phyloP scores from a whole-genome alignment of 2,329 filamentous ascomycete genomes.

The Alternaria sp. region DNA sequence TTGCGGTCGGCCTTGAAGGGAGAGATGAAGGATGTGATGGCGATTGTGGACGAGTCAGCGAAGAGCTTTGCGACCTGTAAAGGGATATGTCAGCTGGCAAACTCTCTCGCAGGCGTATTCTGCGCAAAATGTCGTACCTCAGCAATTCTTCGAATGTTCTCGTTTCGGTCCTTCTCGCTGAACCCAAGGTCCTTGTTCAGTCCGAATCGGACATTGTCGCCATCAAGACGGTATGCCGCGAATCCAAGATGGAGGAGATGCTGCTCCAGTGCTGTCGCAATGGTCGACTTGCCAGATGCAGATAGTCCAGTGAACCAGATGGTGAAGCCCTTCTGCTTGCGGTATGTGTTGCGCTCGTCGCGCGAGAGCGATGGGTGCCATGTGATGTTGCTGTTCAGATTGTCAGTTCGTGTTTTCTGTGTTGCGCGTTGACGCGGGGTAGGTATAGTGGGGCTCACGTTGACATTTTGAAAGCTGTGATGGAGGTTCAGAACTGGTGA shows the following conservation, averaged over 20 bases:
- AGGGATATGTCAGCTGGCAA: not conserved
- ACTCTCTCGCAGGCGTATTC: not conserved
- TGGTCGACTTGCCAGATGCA: conserved; percentile 95
- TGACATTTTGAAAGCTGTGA: conserved; percentile 35
- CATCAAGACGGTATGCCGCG: conserved; percentile 90
- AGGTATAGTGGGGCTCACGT: conserved; percentile 44
- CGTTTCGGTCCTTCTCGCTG: conserved; percentile 88
- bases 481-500: not conserved
- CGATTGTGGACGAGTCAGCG: conserved; percentile 85
- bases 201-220: conserved; percentile 97
- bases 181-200: conserved; percentile 98
- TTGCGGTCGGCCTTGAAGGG: conserved; percentile 89
- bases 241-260: conserved; percentile 88
- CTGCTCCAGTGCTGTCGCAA: conserved; percentile 95
- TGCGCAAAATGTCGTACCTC: conserved; percentile 61
- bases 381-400: conserved; percentile 76
- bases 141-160: conserved; percentile 96
- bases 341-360: conserved; percentile 74
- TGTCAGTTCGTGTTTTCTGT: conserved; percentile 19
- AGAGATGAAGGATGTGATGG: conserved; percentile 96
- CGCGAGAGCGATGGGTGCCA: conserved; percentile 86
- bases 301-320: conserved; percentile 98
- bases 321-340: conserved; percentile 88
- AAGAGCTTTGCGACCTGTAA: conserved; percentile 88
- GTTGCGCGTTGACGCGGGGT: conserved; percentile 29